phyloP scores from a whole-genome alignment of 176 grass and related monocot genomes.

The Phoenix dactylifera region DNA sequence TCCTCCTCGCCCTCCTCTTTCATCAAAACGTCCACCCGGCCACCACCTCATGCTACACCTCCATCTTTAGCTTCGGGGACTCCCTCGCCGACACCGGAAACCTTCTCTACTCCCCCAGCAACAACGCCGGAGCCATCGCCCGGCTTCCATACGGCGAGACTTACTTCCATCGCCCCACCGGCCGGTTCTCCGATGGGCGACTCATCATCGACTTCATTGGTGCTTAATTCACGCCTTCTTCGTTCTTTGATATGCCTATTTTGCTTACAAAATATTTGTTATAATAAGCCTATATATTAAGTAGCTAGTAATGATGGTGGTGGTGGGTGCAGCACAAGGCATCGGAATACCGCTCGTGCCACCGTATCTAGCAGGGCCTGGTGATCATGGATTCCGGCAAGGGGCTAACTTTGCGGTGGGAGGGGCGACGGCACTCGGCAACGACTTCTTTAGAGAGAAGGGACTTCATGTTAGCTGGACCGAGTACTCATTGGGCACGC shows the following conservation, averaged over 20 bases:
- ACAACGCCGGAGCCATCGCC: background rate
- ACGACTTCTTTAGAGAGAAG: slow-evolving; percentile 27
- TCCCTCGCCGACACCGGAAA: slow-evolving; percentile 66
- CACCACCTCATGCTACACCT: slow-evolving; percentile 32
- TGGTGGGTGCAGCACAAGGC: slow-evolving; percentile 39
- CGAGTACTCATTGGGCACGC: slow-evolving; percentile 13
- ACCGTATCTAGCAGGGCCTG: slow-evolving; percentile 25
- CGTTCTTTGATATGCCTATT: background rate
- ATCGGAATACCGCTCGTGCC: slow-evolving; percentile 27
- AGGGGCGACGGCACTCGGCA: slow-evolving; percentile 25
- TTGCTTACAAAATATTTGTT: slow-evolving; percentile 7
- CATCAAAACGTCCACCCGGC: background rate
- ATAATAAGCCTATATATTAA: background rate
- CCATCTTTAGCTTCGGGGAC: slow-evolving; percentile 63
- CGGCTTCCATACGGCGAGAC: slow-evolving; percentile 53
- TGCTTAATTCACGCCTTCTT: background rate
- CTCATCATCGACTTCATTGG: slow-evolving; percentile 61
- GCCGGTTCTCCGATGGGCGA: slow-evolving; percentile 45
- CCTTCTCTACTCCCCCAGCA: slow-evolving; percentile 4
- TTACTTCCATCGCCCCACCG: slow-evolving; percentile 35
- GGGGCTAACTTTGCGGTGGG: slow-evolving; percentile 54
- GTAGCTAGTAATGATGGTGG: no score
- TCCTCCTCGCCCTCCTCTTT: no score
- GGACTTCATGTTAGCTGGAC: slow-evolving; percentile 10
- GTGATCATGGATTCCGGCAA: slow-evolving; percentile 15